phyloP scores from a whole-genome alignment of 495 filamentous ascomycete genomes.

The Xylaria telfairii region DNA sequence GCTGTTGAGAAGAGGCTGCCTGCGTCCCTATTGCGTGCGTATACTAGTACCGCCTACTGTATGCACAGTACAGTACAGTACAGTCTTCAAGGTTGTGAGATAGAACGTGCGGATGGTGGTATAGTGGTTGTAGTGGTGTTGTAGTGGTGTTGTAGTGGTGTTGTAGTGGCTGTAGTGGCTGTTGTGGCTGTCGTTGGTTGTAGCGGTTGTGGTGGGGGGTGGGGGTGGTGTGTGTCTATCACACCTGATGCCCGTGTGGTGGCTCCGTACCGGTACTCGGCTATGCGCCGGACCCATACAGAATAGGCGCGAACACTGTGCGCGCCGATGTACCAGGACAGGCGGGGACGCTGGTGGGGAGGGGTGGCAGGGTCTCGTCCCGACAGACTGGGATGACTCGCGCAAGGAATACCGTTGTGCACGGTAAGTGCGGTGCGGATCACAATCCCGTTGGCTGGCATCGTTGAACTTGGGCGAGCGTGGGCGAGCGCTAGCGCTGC shows the following conservation, averaged over 20 bases:
- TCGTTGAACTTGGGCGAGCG: slow-evolving; percentile 17
- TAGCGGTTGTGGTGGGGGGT: too few species aligned
- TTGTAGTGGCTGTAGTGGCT: too few species aligned
- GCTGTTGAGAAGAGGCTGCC: not conserved
- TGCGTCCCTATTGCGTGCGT: slow-evolving; percentile 10
- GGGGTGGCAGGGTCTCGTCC: slow-evolving; percentile 11
- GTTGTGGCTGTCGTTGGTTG: too few species aligned
- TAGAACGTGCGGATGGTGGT: not conserved
- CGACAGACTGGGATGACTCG: slow-evolving; percentile 31
- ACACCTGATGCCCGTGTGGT: not conserved
- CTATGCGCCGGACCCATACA: not conserved
- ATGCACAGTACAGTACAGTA: not conserved
- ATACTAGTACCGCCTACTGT: too few species aligned
- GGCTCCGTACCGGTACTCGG: not conserved
- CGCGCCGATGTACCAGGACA: not conserved
- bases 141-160: too few species aligned
- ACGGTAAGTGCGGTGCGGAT: slow-evolving; percentile 28
- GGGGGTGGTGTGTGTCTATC: slow-evolving; percentile 10
- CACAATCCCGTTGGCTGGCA: slow-evolving; percentile 28
- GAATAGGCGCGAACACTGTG: not conserved
- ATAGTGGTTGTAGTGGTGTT: too few species aligned
- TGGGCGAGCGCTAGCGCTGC: slow-evolving; percentile 24
- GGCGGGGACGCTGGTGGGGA: not conserved
- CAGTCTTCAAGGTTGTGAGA: too few species aligned
- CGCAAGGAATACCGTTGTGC: slow-evolving; percentile 28